These are phyloP conservation scores for Starmerella apicola DNA, from an alignment of 805 yeast species.

Conservation along the genomic window DNA sequence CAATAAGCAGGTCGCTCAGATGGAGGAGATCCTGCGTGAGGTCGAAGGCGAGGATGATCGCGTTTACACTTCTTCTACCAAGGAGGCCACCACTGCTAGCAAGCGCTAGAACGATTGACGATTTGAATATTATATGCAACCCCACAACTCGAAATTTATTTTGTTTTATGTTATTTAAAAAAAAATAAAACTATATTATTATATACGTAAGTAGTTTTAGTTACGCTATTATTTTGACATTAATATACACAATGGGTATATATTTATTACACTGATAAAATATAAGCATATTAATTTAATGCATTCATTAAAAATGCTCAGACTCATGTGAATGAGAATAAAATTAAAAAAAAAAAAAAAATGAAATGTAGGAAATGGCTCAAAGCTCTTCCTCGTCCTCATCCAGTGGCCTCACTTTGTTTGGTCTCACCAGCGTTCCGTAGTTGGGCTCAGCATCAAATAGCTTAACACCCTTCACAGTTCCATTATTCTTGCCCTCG, in stretches of 20 bases:
- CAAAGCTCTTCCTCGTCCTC: conserved; percentile 37
- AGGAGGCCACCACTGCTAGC: neutral
- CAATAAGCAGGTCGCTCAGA: conserved; percentile 55
- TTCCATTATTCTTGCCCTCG: conserved; percentile 75
- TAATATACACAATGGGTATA: no score
- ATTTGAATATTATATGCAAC: neutral
- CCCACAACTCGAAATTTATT: no score
- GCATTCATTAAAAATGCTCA: neutral
- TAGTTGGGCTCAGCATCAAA: conserved; percentile 46
- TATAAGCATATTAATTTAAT: no score
- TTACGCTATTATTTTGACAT: no score
- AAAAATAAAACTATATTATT: no score
- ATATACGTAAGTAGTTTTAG: no score
- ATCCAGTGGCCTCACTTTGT: conserved; percentile 55
- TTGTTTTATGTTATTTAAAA: no score
- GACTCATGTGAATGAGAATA: no score
- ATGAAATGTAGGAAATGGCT: neutral
- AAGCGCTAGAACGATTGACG: conserved; percentile 3
- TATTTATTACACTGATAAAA: no score
- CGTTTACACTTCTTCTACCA: conserved; percentile 40
- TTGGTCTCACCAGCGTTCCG: conserved; percentile 72
- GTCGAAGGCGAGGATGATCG: conserved; percentile 76
- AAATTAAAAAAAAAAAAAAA: no score
- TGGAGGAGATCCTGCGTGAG: conserved; percentile 64
- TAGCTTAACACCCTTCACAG: conserved; percentile 45